A percentile compares a stretch with the other conserved stretches of the same genome.
These are phyloP conservation scores for Neopestalotiopsis clavispora DNA, from an alignment of 2,329 filamentous ascomycete genomes.

Conservation along the genomic window DNA sequence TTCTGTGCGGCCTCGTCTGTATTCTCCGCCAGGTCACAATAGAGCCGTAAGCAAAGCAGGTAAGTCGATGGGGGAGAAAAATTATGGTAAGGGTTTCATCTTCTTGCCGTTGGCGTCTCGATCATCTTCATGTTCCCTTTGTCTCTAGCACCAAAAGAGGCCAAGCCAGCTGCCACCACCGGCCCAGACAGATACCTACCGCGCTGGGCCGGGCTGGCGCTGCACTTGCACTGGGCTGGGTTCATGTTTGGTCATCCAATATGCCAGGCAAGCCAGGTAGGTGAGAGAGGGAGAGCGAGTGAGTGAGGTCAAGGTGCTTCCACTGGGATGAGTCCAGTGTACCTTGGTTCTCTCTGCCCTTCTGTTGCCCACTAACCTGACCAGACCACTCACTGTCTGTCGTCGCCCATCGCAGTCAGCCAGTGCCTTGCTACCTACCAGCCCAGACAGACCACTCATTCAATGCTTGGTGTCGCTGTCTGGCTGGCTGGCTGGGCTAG, in stretches of 20 bases:
- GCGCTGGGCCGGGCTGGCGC: neutral
- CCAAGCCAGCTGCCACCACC: slow-evolving; percentile 1
- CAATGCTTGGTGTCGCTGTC: no score
- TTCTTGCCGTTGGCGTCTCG: slow-evolving; percentile 9
- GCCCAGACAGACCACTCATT: no score
- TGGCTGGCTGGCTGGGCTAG: neutral
- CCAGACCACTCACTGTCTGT: neutral
- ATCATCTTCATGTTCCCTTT: neutral
- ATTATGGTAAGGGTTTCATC: slow-evolving; percentile 10
- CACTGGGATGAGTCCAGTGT: neutral
- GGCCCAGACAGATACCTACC: slow-evolving; percentile 2
- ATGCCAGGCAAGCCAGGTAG: neutral
- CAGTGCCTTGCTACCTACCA: no score
- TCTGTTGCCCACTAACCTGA: neutral
- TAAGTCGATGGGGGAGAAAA: neutral
- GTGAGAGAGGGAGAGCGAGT: neutral
- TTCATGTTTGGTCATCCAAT: neutral
- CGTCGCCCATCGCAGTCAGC: neutral
- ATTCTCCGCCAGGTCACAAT: neutral
- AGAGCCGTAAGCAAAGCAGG: slow-evolving; percentile 1
- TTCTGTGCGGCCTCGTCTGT: neutral
- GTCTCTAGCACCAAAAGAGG: slow-evolving; percentile 11
- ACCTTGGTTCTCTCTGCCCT: neutral
- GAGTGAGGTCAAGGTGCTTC: neutral
- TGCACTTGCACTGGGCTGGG: no score